Conservation (phyloP, 331 rosid genomes). For the Quercus phellos region DNA sequence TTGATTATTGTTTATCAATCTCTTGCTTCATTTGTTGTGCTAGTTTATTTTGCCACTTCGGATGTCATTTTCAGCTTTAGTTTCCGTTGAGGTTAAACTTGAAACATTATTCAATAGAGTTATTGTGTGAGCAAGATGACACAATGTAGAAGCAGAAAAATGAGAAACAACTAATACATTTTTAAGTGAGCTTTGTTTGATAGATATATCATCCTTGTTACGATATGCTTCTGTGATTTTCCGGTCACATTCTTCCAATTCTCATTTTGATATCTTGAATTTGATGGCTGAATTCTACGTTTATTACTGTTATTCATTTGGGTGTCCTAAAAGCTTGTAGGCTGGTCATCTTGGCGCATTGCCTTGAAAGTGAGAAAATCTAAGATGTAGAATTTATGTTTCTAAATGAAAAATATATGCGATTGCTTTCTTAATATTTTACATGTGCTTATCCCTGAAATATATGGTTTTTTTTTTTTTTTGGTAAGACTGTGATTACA, state of each 20-base stretch:
- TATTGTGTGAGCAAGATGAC: not conserved
- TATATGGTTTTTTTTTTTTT: constrained; percentile 12
- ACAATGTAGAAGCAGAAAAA: not conserved
- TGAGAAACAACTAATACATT: not conserved
- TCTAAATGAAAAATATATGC: not conserved
- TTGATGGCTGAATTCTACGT: not conserved
- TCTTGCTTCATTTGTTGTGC: not conserved
- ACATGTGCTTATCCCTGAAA: constrained; percentile 7
- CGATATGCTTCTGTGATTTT: not conserved
- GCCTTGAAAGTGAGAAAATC: not conserved
- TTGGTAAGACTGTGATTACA: constrained; percentile 51
- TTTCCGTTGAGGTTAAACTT: not conserved
- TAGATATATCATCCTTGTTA: not conserved
- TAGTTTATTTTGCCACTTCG: not conserved
- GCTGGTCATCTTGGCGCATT: not conserved
- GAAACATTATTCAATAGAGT: not conserved
- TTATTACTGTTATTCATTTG: not conserved
- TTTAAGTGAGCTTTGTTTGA: not conserved
- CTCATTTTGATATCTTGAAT: not conserved
- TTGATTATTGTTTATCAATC: not conserved
- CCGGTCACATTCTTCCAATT: not conserved
- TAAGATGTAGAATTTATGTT: not conserved
- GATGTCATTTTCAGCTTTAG: not conserved
- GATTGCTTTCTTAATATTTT: not conserved
- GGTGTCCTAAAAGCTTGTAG: not conserved